Conservation (phyloP, 73 alveolate species). For the Paramecium tetraurelia region DNA sequence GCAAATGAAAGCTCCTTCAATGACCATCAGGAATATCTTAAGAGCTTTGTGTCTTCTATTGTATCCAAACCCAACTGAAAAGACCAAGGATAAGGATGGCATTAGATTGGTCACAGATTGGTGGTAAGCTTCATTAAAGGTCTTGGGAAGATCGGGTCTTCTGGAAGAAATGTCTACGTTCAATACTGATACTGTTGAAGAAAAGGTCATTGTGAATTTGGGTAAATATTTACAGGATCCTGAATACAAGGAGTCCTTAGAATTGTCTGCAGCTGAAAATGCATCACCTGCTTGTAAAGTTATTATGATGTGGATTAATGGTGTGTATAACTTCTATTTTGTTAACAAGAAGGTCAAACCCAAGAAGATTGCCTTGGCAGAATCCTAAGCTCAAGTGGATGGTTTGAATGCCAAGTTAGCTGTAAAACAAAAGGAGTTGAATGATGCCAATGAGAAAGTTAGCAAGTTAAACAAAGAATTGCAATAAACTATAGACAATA, state of each 20-base stretch:
- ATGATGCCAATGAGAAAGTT: slow-evolving; percentile 94
- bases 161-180: slow-evolving; percentile 54
- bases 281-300: slow-evolving; percentile 77
- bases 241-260: slow-evolving; percentile 65
- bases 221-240: slow-evolving; percentile 62
- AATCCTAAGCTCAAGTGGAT: slow-evolving; percentile 81
- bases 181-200: slow-evolving; percentile 63
- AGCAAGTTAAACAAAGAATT: slow-evolving; percentile 95
- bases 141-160: slow-evolving; percentile 42
- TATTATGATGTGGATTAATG: slow-evolving; percentile 89
- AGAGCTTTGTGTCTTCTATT: slow-evolving; percentile 90
- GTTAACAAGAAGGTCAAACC: slow-evolving; percentile 91
- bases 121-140: slow-evolving; percentile 80
- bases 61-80: slow-evolving; percentile 80
- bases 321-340: slow-evolving; percentile 90
- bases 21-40: slow-evolving; percentile 80
- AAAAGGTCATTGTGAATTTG: slow-evolving; percentile 65
- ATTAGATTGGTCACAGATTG: slow-evolving; percentile 64
- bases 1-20: slow-evolving; percentile 76
- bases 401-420: slow-evolving; percentile 82
- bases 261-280: slow-evolving; percentile 71
- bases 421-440: slow-evolving; percentile 87
- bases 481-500: slow-evolving; percentile 84
- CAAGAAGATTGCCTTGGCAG: slow-evolving; percentile 86
- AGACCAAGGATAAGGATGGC: slow-evolving; percentile 75